Conservation (phyloP, 345 rosid genomes). For the Viola odorata region DNA sequence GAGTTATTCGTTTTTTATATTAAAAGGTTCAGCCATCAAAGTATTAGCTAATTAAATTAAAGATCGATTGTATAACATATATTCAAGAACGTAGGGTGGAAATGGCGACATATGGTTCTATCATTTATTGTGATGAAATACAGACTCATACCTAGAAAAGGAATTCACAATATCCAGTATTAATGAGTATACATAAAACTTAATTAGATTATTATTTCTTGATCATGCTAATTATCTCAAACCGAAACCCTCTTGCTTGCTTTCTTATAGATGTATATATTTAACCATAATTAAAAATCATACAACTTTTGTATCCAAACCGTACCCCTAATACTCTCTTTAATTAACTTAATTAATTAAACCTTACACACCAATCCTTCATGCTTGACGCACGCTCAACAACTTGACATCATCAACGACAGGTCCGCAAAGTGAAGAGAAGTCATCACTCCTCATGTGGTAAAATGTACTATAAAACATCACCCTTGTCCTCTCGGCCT, state of each 20-base stretch:
- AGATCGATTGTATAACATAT: no score
- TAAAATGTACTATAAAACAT: slow-evolving; percentile 69
- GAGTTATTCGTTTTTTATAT: no score
- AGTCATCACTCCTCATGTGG: slow-evolving; percentile 53
- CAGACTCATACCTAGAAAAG: no score
- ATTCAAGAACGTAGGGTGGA: no score
- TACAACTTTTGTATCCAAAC: not conserved
- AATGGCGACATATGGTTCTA: no score
- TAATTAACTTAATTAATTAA: not conserved
- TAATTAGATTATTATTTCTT: not conserved
- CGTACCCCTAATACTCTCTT: not conserved
- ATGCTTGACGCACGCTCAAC: slow-evolving; percentile 28
- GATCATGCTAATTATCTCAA: not conserved
- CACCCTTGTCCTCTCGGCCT: slow-evolving; percentile 43
- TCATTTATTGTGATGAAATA: no score
- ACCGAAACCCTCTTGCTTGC: not conserved
- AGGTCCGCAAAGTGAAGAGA: slow-evolving; percentile 78
- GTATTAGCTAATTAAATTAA: no score
- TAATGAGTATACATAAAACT: not conserved
- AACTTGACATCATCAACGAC: slow-evolving; percentile 66
- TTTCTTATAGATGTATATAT: not conserved
- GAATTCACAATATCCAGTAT: no score
- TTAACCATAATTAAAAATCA: not conserved
- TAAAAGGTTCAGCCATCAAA: no score
- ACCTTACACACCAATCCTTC: not conserved